Evolutionary conservation across 1,284 basidiomycete genomes (phyloP).

Genomic region (Mycena sp.): DNA sequence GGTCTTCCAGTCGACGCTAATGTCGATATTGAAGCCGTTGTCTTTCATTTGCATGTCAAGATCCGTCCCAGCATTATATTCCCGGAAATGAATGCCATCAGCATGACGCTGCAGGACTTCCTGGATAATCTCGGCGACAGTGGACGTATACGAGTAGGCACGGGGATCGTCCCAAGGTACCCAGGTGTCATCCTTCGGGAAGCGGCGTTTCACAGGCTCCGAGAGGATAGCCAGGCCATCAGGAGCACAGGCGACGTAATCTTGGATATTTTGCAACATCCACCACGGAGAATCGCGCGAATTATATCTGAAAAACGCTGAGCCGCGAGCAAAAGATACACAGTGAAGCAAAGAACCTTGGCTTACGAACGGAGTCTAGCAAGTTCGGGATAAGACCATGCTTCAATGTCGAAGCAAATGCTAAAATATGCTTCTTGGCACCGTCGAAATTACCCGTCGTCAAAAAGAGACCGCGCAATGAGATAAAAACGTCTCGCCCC

Average conservation of each 20-base stretch:
- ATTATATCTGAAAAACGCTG: constrained; percentile 70
- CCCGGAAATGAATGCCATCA: constrained; percentile 91
- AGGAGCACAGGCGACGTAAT: constrained; percentile 88
- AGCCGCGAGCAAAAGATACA: constrained; percentile 18
- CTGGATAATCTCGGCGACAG: constrained; percentile 93
- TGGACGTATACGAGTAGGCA: constrained; percentile 85
- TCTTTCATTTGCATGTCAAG: constrained; percentile 96
- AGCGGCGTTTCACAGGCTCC: constrained; percentile 88
- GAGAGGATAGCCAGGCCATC: constrained; percentile 85
- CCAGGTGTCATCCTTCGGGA: constrained; percentile 95
- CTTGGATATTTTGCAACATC: constrained; percentile 98
- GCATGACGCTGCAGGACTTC: constrained; percentile 97
- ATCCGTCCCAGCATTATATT: constrained; percentile 95
- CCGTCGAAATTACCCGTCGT: constrained; percentile 90
- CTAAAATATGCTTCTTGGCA: constrained; percentile 88
- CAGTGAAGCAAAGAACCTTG: constrained; percentile 64
- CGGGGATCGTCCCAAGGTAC: constrained; percentile 89
- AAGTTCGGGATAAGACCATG: constrained; percentile 95
- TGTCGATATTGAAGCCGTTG: constrained; percentile 93
- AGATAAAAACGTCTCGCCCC: constrained; percentile 98
- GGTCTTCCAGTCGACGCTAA: constrained; percentile 94
- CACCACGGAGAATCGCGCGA: constrained; percentile 96
- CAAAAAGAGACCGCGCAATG: constrained; percentile 89
- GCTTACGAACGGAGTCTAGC: constrained; percentile 86
- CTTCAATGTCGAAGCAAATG: constrained; percentile 87